These are phyloP conservation scores for Vitis hybrid DNA, from an alignment of 177 flowering plant genomes.

Conservation along the genomic window DNA sequence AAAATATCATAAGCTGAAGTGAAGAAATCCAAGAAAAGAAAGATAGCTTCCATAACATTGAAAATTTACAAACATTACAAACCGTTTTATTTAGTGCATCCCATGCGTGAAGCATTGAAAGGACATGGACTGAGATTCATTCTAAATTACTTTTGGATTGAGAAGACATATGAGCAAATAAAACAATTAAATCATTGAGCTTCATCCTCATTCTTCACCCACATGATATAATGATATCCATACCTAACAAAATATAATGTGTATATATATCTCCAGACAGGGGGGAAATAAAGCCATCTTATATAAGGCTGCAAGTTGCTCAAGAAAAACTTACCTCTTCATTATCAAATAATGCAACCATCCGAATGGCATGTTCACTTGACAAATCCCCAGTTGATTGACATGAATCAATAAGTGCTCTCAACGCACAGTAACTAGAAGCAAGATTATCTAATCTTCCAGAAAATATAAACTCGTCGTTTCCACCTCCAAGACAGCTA, in stretches of 20 bases:
- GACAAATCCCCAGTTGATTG: constrained; percentile 52
- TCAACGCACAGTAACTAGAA: constrained; percentile 86
- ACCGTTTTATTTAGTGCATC: not conserved
- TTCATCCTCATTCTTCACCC: too few relatives aligned
- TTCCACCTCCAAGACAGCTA: constrained; percentile 94
- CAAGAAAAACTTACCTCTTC: constrained; percentile 72
- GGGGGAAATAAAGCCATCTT: not conserved
- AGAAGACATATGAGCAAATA: too few relatives aligned
- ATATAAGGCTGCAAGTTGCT: not conserved
- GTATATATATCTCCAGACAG: not conserved
- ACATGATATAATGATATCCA: too few relatives aligned
- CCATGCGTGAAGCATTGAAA: not conserved
- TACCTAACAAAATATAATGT: too few relatives aligned
- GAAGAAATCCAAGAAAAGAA: not conserved
- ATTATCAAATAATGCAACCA: constrained; percentile 94
- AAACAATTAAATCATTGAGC: too few relatives aligned
- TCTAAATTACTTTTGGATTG: too few relatives aligned
- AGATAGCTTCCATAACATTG: not conserved
- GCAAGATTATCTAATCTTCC: constrained; percentile 96
- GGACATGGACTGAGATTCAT: too few relatives aligned
- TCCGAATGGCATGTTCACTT: constrained; percentile 72
- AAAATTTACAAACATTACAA: not conserved
- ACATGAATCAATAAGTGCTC: constrained; percentile 88
- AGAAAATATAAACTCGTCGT: constrained; percentile 90
- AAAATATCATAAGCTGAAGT: not conserved